Evolutionary conservation across 306 rosid genomes (phyloP), one percentile per base, ranked within the genome.

Genomic region (Sophora flavescens): DNA sequence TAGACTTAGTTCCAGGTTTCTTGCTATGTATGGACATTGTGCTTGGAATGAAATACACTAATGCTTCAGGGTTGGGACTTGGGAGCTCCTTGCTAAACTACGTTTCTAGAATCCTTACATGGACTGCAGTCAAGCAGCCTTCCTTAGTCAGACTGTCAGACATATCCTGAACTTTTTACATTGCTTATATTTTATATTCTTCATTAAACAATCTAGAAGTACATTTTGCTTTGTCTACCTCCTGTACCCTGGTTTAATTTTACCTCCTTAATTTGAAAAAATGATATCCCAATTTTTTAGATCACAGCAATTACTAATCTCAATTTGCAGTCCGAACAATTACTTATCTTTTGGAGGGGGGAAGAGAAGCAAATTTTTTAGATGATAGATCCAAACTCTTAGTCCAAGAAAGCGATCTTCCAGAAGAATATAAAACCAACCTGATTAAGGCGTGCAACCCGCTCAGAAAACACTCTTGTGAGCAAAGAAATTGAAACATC

Each of bases 401-500:
- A 11, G 11, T 52, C 72, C 47, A 54, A 52, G 9, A 30, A 36
- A 63, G 61, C 59, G 17, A 79, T 42, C 33, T 47, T 14, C 65
- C 67, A 80, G 10, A 32, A 60, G 54, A 47, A 72, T 59, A 66
- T 6, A 79, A 74, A 81, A 51, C 65, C 56, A 73, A 95, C 98
- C 98, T 90, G 92, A 80, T 76, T 81, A 82, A 95, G 93, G 84
- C 84, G 87, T 53, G 85, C 83, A 80, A 84, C 83, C 74, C 90
- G 86, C 68, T 92, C 95, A 17, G 93, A 72, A 78, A 95, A 92
- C 65, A 89, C 81, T 56, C 85, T 69, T 28, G 28, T 66, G 79
- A 95, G 97, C 18, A 95, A 86, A 78, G 97, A 96, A 84, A 95
- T 86, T 64, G 97, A 76, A 78, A 81, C 85, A 77, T 90, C 91